Evolutionary conservation across 495 filamentous ascomycete species (phyloP).

Genomic region (Polyplosphaeria fusca): DNA sequence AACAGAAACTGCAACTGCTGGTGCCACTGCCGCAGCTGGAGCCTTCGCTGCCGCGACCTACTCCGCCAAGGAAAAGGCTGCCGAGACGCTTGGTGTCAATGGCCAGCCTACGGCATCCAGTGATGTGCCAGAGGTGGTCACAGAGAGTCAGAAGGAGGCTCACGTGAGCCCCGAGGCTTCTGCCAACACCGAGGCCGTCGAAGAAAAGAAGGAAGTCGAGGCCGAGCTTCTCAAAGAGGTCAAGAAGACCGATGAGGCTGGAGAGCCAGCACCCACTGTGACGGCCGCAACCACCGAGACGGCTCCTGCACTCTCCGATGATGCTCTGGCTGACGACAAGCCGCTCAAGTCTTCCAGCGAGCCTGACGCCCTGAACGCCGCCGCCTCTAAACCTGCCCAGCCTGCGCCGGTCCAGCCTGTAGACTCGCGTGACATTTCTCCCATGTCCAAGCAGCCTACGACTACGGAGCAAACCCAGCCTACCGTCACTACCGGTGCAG

Average conservation of each 20-base stretch:
- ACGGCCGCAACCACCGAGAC: constrained; percentile 24
- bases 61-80: constrained; percentile 35
- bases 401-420: constrained; percentile 7
- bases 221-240: constrained; percentile 30
- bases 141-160: constrained; percentile 63
- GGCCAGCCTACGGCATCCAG: constrained; percentile 30
- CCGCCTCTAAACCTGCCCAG: constrained; percentile 9
- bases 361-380: constrained; percentile 14
- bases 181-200: constrained; percentile 56
- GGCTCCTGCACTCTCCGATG: constrained; percentile 13
- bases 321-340: constrained; percentile 24
- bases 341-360: constrained; percentile 32
- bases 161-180: constrained; percentile 58
- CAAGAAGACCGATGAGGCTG: constrained; percentile 27
- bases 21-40: constrained; percentile 7
- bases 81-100: constrained; percentile 19
- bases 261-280: constrained; percentile 38
- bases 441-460: constrained; percentile 37
- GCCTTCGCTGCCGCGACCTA: constrained; percentile 18
- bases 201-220: constrained; percentile 76
- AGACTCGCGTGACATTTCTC: constrained; percentile 37
- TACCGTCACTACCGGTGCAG: constrained; percentile 37
- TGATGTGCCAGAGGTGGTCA: constrained; percentile 62
- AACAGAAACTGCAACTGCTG: constrained; percentile 6
- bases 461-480: constrained; percentile 25